Evolutionary conservation across 495 filamentous ascomycete genomes (phyloP).

Genomic region (Penicillium manginii): DNA sequence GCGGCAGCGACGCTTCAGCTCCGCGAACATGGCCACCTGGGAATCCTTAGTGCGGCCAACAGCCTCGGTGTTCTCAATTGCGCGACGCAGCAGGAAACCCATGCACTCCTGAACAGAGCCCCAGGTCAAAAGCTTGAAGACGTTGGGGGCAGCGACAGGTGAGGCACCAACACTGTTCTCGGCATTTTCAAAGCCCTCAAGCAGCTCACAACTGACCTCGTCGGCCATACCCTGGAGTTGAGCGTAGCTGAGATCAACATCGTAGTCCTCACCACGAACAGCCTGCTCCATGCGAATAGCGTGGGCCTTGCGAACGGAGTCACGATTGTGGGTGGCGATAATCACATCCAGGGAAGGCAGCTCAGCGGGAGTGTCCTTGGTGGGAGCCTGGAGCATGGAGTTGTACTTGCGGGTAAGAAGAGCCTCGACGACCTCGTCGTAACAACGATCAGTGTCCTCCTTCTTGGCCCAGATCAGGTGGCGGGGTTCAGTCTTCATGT

Average conservation of each 20-base stretch:
- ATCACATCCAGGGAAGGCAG: conserved; percentile 73
- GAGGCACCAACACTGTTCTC: conserved; percentile 24
- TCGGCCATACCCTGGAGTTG: conserved; percentile 98
- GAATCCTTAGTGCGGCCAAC: conserved; percentile 77
- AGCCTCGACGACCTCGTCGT: conserved; percentile 63
- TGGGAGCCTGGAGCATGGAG: conserved; percentile 47
- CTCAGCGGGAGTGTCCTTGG: conserved; percentile 29
- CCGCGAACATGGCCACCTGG: conserved; percentile 70
- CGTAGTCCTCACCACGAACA: conserved; percentile 40
- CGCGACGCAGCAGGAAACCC: conserved; percentile 84
- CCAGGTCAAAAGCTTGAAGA: conserved; percentile 93
- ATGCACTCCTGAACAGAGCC: conserved; percentile 90
- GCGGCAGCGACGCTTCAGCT: conserved; percentile 67
- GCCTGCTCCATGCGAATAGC: conserved; percentile 57
- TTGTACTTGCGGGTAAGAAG: conserved; percentile 61
- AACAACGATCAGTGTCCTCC: conserved; percentile 74
- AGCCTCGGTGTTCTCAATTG: conserved; percentile 91
- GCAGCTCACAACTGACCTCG: conserved; percentile 83
- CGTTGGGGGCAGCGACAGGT: conserved; percentile 55
- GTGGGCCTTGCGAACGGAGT: conserved; percentile 73
- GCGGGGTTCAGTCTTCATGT: conserved; percentile 78
- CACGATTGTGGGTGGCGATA: conserved; percentile 91
- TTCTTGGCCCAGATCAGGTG: conserved; percentile 79
- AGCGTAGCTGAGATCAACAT: conserved; percentile 75
- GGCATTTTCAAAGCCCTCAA: conserved; percentile 54